Evolutionary conservation across 108 stramenopile genomes (phyloP).

Genomic region (Skeletonema menzelii): DNA sequence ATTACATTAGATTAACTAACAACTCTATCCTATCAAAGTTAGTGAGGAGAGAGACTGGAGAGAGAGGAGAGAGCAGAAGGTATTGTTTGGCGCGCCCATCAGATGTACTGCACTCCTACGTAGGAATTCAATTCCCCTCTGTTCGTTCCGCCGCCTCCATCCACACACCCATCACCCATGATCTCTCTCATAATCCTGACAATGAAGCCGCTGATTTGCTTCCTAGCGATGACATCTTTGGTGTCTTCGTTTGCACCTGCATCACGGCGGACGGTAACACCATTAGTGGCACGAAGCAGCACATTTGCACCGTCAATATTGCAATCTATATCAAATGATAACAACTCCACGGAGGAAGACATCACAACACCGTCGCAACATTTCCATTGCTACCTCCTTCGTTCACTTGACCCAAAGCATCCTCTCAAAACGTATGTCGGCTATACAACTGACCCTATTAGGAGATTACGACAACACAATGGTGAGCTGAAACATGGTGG

Average conservation of each 20-base stretch:
- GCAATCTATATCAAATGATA: neutral
- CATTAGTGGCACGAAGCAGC: neutral
- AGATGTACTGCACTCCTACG: no score
- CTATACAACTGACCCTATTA: conserved; percentile 53
- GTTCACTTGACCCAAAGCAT: conserved; percentile 45
- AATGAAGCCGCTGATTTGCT: neutral
- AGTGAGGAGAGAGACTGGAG: no score
- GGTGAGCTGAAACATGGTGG: conserved; percentile 55
- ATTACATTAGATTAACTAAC: no score
- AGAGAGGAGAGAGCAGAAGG: no score
- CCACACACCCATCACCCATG: no score
- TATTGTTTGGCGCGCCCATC: no score
- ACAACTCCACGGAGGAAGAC: neutral
- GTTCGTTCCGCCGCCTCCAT: no score
- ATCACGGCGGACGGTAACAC: neutral
- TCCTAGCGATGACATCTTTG: neutral
- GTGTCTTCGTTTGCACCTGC: neutral
- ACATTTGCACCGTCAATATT: neutral
- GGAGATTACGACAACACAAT: conserved; percentile 67
- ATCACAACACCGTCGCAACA: conserved; percentile 1
- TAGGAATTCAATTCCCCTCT: no score
- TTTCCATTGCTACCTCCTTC: conserved; percentile 65
- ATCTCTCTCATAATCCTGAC: neutral
- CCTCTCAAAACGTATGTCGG: conserved; percentile 64
- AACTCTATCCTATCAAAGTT: no score